Conservation (phyloP, 768 basidiomycete species). For the Pluteus cervinus region DNA sequence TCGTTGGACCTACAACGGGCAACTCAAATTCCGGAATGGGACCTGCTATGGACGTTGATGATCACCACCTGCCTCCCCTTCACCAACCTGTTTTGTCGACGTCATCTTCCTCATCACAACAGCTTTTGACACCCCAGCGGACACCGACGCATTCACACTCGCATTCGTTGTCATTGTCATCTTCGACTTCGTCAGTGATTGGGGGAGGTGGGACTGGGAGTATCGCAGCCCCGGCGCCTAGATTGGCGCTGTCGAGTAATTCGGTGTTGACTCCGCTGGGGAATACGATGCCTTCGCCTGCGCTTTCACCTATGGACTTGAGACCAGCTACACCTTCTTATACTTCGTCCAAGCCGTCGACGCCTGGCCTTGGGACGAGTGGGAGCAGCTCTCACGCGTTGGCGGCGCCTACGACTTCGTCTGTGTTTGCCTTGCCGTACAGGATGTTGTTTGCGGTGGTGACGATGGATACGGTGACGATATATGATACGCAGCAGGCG, state of each 20-base stretch:
- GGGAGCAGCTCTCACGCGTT: slow-evolving; percentile 7
- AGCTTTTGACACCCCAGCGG: slow-evolving; percentile 27
- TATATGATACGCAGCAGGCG: slow-evolving; percentile 97
- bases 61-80: too few species aligned
- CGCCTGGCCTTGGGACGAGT: slow-evolving; percentile 30
- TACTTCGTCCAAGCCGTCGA: slow-evolving; percentile 49
- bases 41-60: too few species aligned
- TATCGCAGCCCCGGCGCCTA: slow-evolving; percentile 49
- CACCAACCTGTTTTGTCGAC: slow-evolving; percentile 6
- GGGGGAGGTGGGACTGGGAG: too few species aligned
- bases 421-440: slow-evolving; percentile 87
- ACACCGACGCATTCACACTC: slow-evolving; percentile 18
- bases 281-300: slow-evolving; percentile 36
- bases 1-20: slow-evolving; percentile 28
- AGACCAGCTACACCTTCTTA: slow-evolving; percentile 59
- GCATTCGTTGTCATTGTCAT: slow-evolving; percentile 13
- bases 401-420: slow-evolving; percentile 33
- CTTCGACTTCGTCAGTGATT: too few species aligned
- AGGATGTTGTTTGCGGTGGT: slow-evolving; percentile 93
- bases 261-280: slow-evolving; percentile 9
- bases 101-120: slow-evolving; percentile 10
- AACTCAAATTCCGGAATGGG: slow-evolving; percentile 4
- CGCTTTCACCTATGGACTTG: slow-evolving; percentile 47
- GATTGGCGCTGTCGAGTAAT: slow-evolving; percentile 23
- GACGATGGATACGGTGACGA: slow-evolving; percentile 91